phyloP scores from a whole-genome alignment of 192 early-diverging fungal genomes.

The Phycomyces blakesleeanus region DNA sequence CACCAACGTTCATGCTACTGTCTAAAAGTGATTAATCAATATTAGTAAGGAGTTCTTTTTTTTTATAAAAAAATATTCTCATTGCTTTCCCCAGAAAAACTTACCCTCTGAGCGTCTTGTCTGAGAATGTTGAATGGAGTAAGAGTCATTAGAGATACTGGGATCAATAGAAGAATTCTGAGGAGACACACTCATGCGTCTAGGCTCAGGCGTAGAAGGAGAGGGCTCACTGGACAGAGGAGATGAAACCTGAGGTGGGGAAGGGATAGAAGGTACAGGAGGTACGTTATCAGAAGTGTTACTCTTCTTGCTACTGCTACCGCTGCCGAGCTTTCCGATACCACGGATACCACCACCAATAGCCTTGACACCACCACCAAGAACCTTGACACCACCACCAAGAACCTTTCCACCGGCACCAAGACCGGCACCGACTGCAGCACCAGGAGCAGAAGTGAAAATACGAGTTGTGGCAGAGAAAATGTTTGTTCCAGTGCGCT shows the following conservation, averaged over 20 bases:
- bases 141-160: constrained; percentile 6
- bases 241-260: background rate
- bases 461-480: constrained; percentile 38
- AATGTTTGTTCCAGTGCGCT: constrained; percentile 24
- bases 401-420: constrained; percentile 51
- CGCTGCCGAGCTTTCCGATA: constrained; percentile 17
- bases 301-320: constrained; percentile 37
- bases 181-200: background rate
- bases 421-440: constrained; percentile 57
- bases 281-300: constrained; percentile 31
- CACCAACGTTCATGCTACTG: constrained; percentile 28
- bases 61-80: too few relatives aligned
- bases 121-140: constrained; percentile 4
- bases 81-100: too few relatives aligned
- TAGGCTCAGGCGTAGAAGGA: background rate
- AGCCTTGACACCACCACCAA: constrained; percentile 35
- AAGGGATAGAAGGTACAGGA: constrained; percentile 4
- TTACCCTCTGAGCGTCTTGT: background rate
- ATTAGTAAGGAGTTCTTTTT: too few relatives aligned
- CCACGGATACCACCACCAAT: constrained; percentile 30
- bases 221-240: background rate
- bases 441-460: constrained; percentile 52
- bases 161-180: constrained; percentile 1
- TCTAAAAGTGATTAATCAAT: background rate
- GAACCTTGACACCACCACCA: constrained; percentile 37